Evolutionary conservation across 2,329 filamentous ascomycete genomes (phyloP).

Genomic region (Boeremia lycopersici): DNA sequence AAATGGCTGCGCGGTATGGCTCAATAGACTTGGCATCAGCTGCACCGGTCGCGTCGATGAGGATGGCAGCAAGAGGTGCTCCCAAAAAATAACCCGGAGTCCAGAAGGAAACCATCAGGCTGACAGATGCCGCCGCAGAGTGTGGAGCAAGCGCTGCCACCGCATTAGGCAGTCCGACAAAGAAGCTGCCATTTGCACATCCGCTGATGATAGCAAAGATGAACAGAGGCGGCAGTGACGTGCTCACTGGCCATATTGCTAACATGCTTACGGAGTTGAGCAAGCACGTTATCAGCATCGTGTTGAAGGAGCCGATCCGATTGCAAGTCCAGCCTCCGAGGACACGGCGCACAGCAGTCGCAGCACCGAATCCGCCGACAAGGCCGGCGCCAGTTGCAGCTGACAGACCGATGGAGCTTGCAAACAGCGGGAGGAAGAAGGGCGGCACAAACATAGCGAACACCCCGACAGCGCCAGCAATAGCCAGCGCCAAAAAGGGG

Average conservation of each 20-base stretch:
- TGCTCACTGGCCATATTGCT: conserved; percentile 39
- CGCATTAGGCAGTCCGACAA: conserved; percentile 38
- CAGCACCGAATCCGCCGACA: conserved; percentile 23
- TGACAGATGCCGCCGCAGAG: conserved; percentile 36
- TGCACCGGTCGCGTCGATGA: conserved; percentile 33
- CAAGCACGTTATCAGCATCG: conserved; percentile 34
- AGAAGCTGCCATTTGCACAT: conserved; percentile 38
- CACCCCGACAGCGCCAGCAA: conserved; percentile 34
- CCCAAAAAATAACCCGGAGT: conserved; percentile 37
- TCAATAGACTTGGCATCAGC: conserved; percentile 14
- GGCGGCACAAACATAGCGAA: conserved; percentile 41
- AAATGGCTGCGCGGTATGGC: conserved; percentile 38
- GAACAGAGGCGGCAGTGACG: conserved; percentile 31
- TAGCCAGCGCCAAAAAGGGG: conserved; percentile 32
- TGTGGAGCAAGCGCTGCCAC: conserved; percentile 36
- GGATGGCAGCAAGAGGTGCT: conserved; percentile 34
- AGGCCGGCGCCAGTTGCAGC: conserved; percentile 30
- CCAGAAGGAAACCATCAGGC: conserved; percentile 37
- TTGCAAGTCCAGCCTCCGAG: conserved; percentile 36
- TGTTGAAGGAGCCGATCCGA: conserved; percentile 41
- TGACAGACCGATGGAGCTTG: background rate
- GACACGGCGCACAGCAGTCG: conserved; percentile 38
- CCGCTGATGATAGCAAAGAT: conserved; percentile 39
- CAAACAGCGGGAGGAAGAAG: conserved; percentile 27
- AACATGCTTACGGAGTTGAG: conserved; percentile 38